These are phyloP conservation scores for Bisporella sp. DNA, from an alignment of 2,329 filamentous ascomycete species.

Conservation along the genomic window DNA sequence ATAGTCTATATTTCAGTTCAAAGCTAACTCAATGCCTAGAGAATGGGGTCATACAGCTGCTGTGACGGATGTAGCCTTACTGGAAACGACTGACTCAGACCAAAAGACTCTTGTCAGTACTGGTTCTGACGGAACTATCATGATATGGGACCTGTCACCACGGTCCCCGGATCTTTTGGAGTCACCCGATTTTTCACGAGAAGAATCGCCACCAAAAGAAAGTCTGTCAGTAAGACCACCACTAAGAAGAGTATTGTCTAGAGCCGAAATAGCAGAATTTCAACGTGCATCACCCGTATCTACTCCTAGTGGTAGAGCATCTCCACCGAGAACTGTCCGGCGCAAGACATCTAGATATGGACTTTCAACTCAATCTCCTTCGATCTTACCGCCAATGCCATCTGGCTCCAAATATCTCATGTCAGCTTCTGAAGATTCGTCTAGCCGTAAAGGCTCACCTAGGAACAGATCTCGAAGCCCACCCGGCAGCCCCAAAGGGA, in stretches of 20 bases:
- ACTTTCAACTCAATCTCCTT: conserved; percentile 44
- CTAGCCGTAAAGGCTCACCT: conserved; percentile 11
- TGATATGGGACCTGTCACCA: conserved; percentile 53
- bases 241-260: conserved; percentile 77
- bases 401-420: conserved; percentile 19
- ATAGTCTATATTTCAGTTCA: no score
- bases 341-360: conserved; percentile 44
- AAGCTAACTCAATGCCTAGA: conserved; percentile 30
- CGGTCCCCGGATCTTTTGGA: conserved; percentile 15
- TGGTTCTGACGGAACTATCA: conserved; percentile 73
- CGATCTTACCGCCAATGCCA: conserved; percentile 29
- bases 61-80: conserved; percentile 74
- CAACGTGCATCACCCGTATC: conserved; percentile 41
- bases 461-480: conserved; percentile 26
- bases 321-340: conserved; percentile 48
- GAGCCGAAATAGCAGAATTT: conserved; percentile 79
- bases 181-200: conserved; percentile 14
- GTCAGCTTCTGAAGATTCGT: conserved; percentile 23
- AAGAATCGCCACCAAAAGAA: conserved; percentile 35
- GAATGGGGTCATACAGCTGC: conserved; percentile 96
- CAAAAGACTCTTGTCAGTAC: conserved; percentile 61
- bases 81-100: conserved; percentile 49
- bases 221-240: conserved; percentile 58
- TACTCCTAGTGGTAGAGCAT: conserved; percentile 34
- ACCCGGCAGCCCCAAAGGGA: conserved; percentile 15